These are phyloP conservation scores for Penicillium canariense DNA, from an alignment of 495 filamentous ascomycete species.

Conservation along the genomic window DNA sequence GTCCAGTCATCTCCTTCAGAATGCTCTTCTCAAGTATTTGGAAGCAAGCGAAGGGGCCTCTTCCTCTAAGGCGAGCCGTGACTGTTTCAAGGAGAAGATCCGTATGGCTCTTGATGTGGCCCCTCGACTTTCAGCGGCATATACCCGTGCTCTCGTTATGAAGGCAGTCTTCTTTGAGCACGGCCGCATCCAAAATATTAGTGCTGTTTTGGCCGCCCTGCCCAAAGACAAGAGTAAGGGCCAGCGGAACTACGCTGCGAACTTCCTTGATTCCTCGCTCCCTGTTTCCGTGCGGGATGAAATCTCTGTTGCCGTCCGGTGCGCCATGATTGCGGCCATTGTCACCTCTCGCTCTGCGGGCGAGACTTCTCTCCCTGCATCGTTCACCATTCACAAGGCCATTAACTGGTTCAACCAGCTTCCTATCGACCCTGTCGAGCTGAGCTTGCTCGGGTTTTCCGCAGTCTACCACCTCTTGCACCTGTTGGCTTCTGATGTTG, in stretches of 20 bases:
- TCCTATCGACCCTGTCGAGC: slow-evolving; percentile 45
- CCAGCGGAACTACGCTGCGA: slow-evolving; percentile 29
- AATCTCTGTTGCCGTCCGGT: slow-evolving; percentile 68
- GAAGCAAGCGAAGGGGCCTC: slow-evolving; percentile 46
- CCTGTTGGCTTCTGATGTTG: slow-evolving; percentile 50
- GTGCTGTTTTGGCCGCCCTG: slow-evolving; percentile 48
- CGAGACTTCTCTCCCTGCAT: slow-evolving; percentile 34
- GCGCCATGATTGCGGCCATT: slow-evolving; percentile 76
- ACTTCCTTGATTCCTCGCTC: slow-evolving; percentile 48
- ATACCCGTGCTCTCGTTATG: slow-evolving; percentile 76
- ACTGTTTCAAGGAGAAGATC: slow-evolving; percentile 55
- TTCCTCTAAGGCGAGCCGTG: slow-evolving; percentile 38
- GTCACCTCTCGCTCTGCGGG: slow-evolving; percentile 43
- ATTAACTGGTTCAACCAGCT: slow-evolving; percentile 46
- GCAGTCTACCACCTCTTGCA: slow-evolving; percentile 72
- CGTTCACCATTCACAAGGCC: slow-evolving; percentile 43
- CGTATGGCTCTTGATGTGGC: slow-evolving; percentile 70
- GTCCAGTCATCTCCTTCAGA: slow-evolving; percentile 73
- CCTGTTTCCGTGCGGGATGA: slow-evolving; percentile 57
- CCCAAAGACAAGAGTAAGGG: slow-evolving; percentile 42
- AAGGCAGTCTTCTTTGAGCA: slow-evolving; percentile 47
- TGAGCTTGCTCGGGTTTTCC: slow-evolving; percentile 75
- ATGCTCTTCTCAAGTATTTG: slow-evolving; percentile 61
- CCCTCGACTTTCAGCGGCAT: slow-evolving; percentile 72
- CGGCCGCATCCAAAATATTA: slow-evolving; percentile 45